Conservation (phyloP, 306 rosid genomes). For the Neltuma alba region DNA sequence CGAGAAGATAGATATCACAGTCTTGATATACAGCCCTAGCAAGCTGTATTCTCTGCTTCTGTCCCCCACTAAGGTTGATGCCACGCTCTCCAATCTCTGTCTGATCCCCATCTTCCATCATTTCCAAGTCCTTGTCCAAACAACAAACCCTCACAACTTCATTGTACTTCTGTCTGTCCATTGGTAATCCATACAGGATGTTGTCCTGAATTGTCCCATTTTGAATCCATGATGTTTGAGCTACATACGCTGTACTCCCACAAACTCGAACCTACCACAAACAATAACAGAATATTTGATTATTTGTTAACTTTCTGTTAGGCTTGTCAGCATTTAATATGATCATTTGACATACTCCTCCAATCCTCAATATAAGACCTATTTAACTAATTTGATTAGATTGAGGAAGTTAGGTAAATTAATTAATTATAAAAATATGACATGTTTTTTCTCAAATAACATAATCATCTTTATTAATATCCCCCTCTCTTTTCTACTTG, state of each 20-base stretch:
- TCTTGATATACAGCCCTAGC: constrained; percentile 90
- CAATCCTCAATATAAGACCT: too few species aligned
- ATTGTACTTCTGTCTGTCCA: constrained; percentile 58
- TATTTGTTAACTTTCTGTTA: too few species aligned
- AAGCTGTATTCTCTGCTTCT: too few species aligned
- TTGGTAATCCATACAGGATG: constrained; percentile 66
- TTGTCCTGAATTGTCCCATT: constrained; percentile 81
- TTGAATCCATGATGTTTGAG: constrained; percentile 94
- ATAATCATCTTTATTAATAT: too few species aligned
- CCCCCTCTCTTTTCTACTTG: too few species aligned
- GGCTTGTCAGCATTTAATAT: too few species aligned
- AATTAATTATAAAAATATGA: too few species aligned
- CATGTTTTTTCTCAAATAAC: too few species aligned
- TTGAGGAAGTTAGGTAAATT: too few species aligned
- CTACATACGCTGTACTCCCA: constrained; percentile 78
- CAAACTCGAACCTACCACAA: constrained; percentile 76
- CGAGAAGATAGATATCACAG: constrained; percentile 70
- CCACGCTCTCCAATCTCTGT: constrained; percentile 95
- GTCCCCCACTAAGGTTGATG: constrained; percentile 76
- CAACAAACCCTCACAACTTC: constrained; percentile 71
- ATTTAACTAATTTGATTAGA: too few species aligned
- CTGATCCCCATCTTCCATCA: constrained; percentile 85
- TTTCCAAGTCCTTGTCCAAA: constrained; percentile 77
- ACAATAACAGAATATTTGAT: too few species aligned
- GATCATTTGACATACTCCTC: too few species aligned